Evolutionary conservation across 2,329 filamentous ascomycete species (phyloP).

Genomic region (Xylariaceae sp.): DNA sequence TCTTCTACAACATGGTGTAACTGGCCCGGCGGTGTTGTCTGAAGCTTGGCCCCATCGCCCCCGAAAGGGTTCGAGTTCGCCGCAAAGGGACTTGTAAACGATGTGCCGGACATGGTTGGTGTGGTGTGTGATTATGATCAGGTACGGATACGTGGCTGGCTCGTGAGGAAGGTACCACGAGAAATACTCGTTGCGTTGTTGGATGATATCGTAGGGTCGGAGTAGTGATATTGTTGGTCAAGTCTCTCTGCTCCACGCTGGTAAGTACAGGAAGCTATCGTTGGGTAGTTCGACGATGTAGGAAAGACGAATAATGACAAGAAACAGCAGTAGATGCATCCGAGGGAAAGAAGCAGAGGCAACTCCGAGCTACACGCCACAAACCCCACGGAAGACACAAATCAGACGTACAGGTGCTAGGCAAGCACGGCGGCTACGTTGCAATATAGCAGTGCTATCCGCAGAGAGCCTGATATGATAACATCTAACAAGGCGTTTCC

Average conservation of each 20-base stretch:
- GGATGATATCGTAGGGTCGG: conserved; percentile 59
- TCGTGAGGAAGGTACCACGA: conserved; percentile 59
- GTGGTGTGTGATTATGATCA: conserved; percentile 32
- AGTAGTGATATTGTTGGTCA: too few species aligned
- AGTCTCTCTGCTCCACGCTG: too few species aligned
- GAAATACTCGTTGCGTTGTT: conserved; percentile 68
- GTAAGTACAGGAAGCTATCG: conserved; percentile 43
- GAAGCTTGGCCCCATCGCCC: conserved; percentile 36
- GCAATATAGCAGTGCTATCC: too few species aligned
- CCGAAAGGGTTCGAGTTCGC: conserved; percentile 70
- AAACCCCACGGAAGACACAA: neutral
- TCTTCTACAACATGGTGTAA: conserved; percentile 65
- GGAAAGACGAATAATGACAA: neutral
- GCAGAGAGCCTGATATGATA: too few species aligned
- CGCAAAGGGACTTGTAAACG: conserved; percentile 69
- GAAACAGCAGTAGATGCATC: too few species aligned
- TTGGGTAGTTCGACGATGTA: neutral
- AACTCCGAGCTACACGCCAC: too few species aligned
- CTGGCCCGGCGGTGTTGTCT: conserved; percentile 33
- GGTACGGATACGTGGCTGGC: conserved; percentile 39
- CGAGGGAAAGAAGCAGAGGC: too few species aligned
- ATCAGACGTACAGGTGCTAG: conserved; percentile 4
- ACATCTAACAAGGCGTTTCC: too few species aligned
- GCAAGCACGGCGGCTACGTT: conserved; percentile 9
- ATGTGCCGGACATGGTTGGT: conserved; percentile 62